Evolutionary conservation across 2,329 filamentous ascomycete genomes (phyloP), one percentile per base, ranked within the genome.

Genomic region (Hortaea werneckii): DNA sequence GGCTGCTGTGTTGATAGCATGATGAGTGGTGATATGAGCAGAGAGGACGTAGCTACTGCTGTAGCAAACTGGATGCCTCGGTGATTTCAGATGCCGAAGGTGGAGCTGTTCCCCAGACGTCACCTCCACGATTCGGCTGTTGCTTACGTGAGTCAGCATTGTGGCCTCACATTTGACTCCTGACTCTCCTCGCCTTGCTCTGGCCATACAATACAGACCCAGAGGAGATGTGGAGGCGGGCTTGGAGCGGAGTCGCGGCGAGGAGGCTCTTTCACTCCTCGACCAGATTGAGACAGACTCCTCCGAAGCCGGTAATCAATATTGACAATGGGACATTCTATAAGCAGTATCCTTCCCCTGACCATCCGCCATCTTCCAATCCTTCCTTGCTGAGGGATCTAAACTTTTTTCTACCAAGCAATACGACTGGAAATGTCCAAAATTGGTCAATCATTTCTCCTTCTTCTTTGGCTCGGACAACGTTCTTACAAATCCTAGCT

Each of bases 381-480:
- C 81, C 80, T 20, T 73, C 86, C 5, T 69, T 95, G 4, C 95
- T 94, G 61, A 72, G 76, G 4, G 71, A 80, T 44, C 63, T 95
- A 54, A 79, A 65, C 45, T 86, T 95, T 60, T 74, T 76, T 35
- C 68, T 96, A 0, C 78, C 83, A 0, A 20, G 45, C 42, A 30
- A 43, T 32, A 40, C 34, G 34, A 37, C 12, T 20, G 42, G 42
- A 2, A 43, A 41, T 9, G 26, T 37, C 57, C 76, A 84, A 54
- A 79, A 87, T 62, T 96, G 89, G 89, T 85, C 86, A 35, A 73
- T 98, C 35, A 73, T 96, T 27, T 88, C 87, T 0, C 80, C 87
- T 0, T 88, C 85, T 0, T 77, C 84, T 1, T 77, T 82, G 1
- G 85, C 85, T 1, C 86, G 90, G 62, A 94, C 88, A 0, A 84